Evolutionary conservation across 768 basidiomycete genomes (phyloP).

Genomic region (Termitomyces sp.): DNA sequence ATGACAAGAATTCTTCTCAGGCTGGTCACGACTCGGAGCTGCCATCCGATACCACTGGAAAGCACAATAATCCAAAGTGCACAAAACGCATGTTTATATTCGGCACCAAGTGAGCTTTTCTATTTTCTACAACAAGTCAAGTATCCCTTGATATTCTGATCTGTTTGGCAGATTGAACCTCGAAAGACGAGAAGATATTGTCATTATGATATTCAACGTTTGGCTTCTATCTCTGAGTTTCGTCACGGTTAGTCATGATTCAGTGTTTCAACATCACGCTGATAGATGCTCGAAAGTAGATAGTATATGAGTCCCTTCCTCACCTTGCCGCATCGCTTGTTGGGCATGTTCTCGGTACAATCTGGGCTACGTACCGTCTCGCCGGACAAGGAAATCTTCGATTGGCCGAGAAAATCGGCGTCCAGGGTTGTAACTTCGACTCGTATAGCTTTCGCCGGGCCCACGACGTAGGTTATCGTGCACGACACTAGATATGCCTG

Average conservation of each 20-base stretch:
- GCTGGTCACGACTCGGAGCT: too few species aligned
- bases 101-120: conserved; percentile 33
- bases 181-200: conserved; percentile 42
- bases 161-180: conserved; percentile 26
- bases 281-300: conserved; percentile 21
- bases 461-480: conserved; percentile 26
- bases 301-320: conserved; percentile 47
- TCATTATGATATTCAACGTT: conserved; percentile 37
- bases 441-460: conserved; percentile 35
- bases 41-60: neutral
- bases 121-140: neutral
- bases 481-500: neutral
- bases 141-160: neutral
- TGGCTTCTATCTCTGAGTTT: conserved; percentile 45
- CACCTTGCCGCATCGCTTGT: conserved; percentile 43
- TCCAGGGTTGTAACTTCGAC: conserved; percentile 35
- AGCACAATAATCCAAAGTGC: neutral
- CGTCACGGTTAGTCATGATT: conserved; percentile 33
- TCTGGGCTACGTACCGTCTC: conserved; percentile 43
- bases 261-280: neutral
- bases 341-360: conserved; percentile 41
- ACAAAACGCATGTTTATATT: conserved; percentile 3
- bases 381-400: conserved; percentile 22
- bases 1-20: too few species aligned
- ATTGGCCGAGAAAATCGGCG: conserved; percentile 25